Evolutionary conservation across 305 asterid species (phyloP).

Genomic region (Fraxinus nigra): DNA sequence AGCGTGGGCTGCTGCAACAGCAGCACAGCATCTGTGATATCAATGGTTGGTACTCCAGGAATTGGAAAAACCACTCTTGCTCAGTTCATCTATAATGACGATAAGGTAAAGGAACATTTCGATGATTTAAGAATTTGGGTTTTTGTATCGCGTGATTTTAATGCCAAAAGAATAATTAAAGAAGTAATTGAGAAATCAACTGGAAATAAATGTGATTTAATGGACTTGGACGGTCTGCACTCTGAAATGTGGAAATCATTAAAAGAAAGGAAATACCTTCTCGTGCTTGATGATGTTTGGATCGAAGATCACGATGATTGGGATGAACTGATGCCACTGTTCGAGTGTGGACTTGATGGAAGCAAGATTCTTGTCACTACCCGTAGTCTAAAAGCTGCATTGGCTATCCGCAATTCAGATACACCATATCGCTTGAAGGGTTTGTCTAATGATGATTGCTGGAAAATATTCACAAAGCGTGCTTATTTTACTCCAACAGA

Average conservation of each 20-base stretch:
- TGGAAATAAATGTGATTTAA: constrained; percentile 20
- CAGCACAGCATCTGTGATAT: constrained; percentile 14
- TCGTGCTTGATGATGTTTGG: constrained; percentile 46
- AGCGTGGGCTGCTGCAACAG: no score
- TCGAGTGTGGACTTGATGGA: constrained; percentile 30
- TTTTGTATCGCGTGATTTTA: constrained; percentile 24
- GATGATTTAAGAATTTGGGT: constrained; percentile 32
- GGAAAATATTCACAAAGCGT: constrained; percentile 26
- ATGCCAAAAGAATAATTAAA: constrained; percentile 21
- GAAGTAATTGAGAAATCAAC: constrained; percentile 27
- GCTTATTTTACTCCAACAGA: constrained; percentile 25
- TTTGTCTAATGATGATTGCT: constrained; percentile 28
- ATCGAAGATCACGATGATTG: constrained; percentile 30
- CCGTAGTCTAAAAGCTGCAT: constrained; percentile 9
- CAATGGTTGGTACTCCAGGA: constrained; percentile 37
- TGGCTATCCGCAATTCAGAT: not conserved
- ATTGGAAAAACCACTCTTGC: constrained; percentile 37
- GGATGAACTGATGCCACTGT: constrained; percentile 24
- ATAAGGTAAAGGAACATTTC: constrained; percentile 22
- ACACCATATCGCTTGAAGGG: constrained; percentile 24
- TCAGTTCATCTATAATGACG: constrained; percentile 32
- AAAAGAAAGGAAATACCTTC: constrained; percentile 19
- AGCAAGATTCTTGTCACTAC: constrained; percentile 34
- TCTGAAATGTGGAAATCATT: constrained; percentile 19
- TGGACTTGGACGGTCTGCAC: constrained; percentile 24